Conservation (phyloP, 2,329 filamentous ascomycete genomes). For the Stagonosporopsis rhizophila region DNA sequence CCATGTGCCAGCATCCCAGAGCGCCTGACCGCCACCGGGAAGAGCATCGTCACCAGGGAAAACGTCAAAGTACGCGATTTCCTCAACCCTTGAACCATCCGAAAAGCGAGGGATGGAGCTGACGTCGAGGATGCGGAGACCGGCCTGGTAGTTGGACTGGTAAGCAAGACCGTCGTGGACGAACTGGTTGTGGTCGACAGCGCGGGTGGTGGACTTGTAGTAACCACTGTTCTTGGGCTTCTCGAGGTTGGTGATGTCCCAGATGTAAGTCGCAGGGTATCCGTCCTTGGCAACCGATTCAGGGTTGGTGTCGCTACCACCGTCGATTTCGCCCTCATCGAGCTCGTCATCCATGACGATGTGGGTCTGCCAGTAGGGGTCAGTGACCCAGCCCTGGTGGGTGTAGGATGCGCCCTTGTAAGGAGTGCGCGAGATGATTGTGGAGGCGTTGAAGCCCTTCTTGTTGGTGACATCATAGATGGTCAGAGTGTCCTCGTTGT, state of each 20-base stretch:
- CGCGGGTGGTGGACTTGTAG: slow-evolving; percentile 50
- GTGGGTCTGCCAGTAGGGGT: slow-evolving; percentile 46
- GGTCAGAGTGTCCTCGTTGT: slow-evolving; percentile 62
- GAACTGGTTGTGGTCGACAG: slow-evolving; percentile 58
- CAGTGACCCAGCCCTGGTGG: slow-evolving; percentile 65
- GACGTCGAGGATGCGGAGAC: slow-evolving; percentile 53
- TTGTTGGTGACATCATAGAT: slow-evolving; percentile 62
- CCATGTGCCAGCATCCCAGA: slow-evolving; percentile 55
- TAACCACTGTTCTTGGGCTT: slow-evolving; percentile 49
- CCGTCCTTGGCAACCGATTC: slow-evolving; percentile 43
- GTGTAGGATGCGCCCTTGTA: slow-evolving; percentile 64
- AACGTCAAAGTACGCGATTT: slow-evolving; percentile 54
- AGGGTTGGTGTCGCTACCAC: slow-evolving; percentile 21
- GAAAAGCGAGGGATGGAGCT: slow-evolving; percentile 48
- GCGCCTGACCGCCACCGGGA: slow-evolving; percentile 44
- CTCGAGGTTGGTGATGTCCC: slow-evolving; percentile 47
- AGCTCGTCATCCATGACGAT: slow-evolving; percentile 50
- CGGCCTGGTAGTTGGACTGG: slow-evolving; percentile 55
- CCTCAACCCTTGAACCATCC: slow-evolving; percentile 48
- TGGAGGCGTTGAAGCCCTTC: slow-evolving; percentile 61
- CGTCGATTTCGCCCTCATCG: slow-evolving; percentile 47
- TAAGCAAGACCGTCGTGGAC: slow-evolving; percentile 51
- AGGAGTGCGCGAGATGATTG: slow-evolving; percentile 62
- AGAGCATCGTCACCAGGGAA: slow-evolving; percentile 51
- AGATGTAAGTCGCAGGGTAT: slow-evolving; percentile 48